A percentile compares a stretch with the other conserved stretches of the same genome.
Evolutionary conservation across 2,329 filamentous ascomycete species (phyloP).

Genomic region (Gyromitra esculenta): DNA sequence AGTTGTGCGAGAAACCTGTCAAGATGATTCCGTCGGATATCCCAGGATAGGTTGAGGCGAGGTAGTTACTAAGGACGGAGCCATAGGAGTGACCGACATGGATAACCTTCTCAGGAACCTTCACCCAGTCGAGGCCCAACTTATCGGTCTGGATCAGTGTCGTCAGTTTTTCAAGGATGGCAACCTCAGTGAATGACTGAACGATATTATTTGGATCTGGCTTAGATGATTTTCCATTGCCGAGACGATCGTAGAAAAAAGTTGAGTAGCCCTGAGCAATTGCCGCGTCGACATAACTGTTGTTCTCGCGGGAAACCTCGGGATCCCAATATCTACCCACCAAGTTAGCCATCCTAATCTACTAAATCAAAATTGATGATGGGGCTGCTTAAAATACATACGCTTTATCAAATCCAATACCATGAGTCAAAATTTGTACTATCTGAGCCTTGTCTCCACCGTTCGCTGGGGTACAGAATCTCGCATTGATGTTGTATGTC

Average conservation of each 20-base stretch:
- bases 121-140: constrained; percentile 62
- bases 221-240: constrained; percentile 69
- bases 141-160: constrained; percentile 63
- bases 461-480: constrained; percentile 69
- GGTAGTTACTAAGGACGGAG: constrained; percentile 64
- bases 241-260: constrained; percentile 71
- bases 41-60: constrained; percentile 14
- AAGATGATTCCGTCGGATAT: constrained; percentile 31
- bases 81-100: constrained; percentile 74
- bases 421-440: constrained; percentile 66
- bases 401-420: constrained; percentile 67
- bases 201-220: constrained; percentile 70
- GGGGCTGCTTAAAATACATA: constrained; percentile 56
- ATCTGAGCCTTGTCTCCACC: constrained; percentile 60
- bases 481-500: constrained; percentile 69
- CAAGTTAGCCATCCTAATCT: constrained; percentile 57
- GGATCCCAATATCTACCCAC: constrained; percentile 70
- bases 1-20: constrained; percentile 18
- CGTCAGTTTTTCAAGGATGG: constrained; percentile 68
- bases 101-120: constrained; percentile 63
- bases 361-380: not conserved
- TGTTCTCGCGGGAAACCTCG: constrained; percentile 68
- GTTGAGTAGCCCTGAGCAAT: constrained; percentile 69
- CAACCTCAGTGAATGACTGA: constrained; percentile 69
- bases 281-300: constrained; percentile 70